Evolutionary conservation across 495 filamentous ascomycete genomes (phyloP).

Genomic region (Aspergillus diversus): DNA sequence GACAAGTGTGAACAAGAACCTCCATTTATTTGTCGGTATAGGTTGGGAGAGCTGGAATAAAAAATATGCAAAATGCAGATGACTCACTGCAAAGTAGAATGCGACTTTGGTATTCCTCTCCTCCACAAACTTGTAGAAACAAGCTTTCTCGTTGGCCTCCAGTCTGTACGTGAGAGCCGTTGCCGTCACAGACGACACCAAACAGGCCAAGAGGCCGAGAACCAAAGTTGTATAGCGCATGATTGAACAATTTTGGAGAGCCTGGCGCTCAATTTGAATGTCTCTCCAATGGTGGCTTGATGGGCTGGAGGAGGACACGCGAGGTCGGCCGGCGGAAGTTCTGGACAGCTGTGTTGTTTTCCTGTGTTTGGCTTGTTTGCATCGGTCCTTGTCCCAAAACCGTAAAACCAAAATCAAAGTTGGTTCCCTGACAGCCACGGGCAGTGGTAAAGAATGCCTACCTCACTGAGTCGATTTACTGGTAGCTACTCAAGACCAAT

Average conservation of each 20-base stretch:
- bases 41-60: too few relatives aligned
- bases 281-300: conserved; percentile 20
- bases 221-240: conserved; percentile 48
- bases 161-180: conserved; percentile 97
- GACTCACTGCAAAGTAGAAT: conserved; percentile 97
- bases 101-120: conserved; percentile 78
- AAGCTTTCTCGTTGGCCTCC: conserved; percentile 86
- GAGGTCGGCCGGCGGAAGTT: conserved; percentile 33
- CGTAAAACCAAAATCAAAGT: not conserved
- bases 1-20: too few relatives aligned
- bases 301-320: conserved; percentile 16
- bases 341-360: conserved; percentile 41
- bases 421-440: too few relatives aligned
- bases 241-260: conserved; percentile 26
- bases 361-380: conserved; percentile 46
- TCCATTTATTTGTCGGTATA: too few relatives aligned
- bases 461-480: too few relatives aligned
- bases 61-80: not conserved
- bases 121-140: conserved; percentile 85
- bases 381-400: conserved; percentile 12
- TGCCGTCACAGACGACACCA: conserved; percentile 64
- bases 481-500: too few relatives aligned
- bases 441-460: too few relatives aligned
- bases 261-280: conserved; percentile 13
- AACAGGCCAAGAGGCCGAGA: conserved; percentile 64